A percentile compares a stretch with the other conserved stretches of the same genome.
phyloP scores from a whole-genome alignment of 1,284 basidiomycete genomes.

The Exobasidium cylindrosporum region DNA sequence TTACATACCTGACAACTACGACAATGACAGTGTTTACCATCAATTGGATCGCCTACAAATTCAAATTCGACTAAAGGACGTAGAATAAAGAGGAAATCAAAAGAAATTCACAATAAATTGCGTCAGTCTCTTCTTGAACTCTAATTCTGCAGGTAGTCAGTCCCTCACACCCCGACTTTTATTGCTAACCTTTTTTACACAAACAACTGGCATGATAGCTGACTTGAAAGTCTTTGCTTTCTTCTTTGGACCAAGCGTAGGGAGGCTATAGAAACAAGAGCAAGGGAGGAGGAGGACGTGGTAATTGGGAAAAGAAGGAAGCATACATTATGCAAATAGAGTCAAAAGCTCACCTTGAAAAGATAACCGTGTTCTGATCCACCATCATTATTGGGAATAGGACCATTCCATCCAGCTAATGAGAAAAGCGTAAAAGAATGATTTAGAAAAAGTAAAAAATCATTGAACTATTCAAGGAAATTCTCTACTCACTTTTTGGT shows the following conservation, averaged over 20 bases:
- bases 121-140: too few relatives aligned
- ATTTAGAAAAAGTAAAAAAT: too few relatives aligned
- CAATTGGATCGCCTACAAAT: conserved; percentile 35
- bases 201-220: not conserved
- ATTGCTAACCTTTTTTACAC: not conserved
- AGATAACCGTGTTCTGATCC: conserved; percentile 27
- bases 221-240: not conserved
- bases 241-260: not conserved
- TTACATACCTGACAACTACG: not conserved
- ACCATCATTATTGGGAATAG: conserved; percentile 23
- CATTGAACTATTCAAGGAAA: too few relatives aligned
- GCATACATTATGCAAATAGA: too few relatives aligned
- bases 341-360: conserved; percentile 9
- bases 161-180: not conserved
- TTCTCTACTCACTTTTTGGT: not conserved
- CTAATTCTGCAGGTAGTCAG: not conserved
- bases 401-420: conserved; percentile 26
- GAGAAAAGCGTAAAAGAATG: too few relatives aligned
- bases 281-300: too few relatives aligned
- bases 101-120: too few relatives aligned
- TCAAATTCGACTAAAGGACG: conserved; percentile 25
- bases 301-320: too few relatives aligned
- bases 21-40: conserved; percentile 24
- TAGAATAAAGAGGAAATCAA: not conserved
- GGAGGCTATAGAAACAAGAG: not conserved